Conservation (phyloP, 306 rosid genomes). For the Hippophae rhamnoides region DNA sequence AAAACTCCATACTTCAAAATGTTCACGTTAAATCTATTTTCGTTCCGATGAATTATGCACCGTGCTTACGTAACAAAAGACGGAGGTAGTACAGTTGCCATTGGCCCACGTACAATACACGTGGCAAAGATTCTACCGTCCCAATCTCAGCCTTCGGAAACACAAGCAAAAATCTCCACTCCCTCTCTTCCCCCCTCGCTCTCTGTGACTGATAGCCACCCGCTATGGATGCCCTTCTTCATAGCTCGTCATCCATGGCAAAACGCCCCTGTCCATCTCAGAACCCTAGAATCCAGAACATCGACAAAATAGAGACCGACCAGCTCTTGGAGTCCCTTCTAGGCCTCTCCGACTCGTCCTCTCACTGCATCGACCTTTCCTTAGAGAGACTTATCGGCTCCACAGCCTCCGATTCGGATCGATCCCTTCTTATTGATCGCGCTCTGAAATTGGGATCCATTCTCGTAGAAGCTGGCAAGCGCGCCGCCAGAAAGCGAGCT, state of each 20-base stretch:
- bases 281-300: constrained; percentile 48
- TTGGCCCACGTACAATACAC: constrained; percentile 20
- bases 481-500: constrained; percentile 70
- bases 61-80: neutral
- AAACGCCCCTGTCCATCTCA: constrained; percentile 86
- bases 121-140: constrained; percentile 12
- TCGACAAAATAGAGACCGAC: constrained; percentile 28
- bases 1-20: too few species aligned
- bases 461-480: constrained; percentile 71
- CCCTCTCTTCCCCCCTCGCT: neutral
- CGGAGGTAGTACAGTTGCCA: neutral
- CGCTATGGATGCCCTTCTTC: constrained; percentile 53
- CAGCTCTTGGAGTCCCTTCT: constrained; percentile 47
- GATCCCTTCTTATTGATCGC: constrained; percentile 66
- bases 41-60: too few species aligned
- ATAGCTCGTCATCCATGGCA: constrained; percentile 59
- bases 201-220: constrained; percentile 19
- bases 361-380: constrained; percentile 60
- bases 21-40: too few species aligned
- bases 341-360: constrained; percentile 47
- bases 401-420: constrained; percentile 47
- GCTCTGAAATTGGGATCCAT: constrained; percentile 59
- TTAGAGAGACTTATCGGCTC: constrained; percentile 71
- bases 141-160: constrained; percentile 10
- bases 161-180: neutral